A percentile compares a stretch with the other conserved stretches of the same genome.
These are phyloP conservation scores for Lasiosphaeris hirsuta DNA, from an alignment of 495 filamentous ascomycete genomes.

Conservation along the genomic window DNA sequence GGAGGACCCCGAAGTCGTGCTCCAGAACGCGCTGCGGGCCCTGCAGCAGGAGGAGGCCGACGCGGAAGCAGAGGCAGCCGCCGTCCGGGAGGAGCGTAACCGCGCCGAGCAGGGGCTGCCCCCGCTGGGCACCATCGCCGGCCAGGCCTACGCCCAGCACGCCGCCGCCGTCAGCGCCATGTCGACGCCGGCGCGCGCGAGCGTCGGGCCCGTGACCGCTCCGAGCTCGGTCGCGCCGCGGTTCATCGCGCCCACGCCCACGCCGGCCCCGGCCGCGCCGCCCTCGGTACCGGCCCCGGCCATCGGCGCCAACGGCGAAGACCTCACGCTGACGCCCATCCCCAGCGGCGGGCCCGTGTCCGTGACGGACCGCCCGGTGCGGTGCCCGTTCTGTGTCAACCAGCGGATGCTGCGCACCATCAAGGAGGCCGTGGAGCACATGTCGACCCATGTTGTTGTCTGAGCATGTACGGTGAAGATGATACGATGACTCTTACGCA, in stretches of 20 bases:
- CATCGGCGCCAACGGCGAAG: slow-evolving; percentile 21
- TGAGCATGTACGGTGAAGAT: slow-evolving; percentile 14
- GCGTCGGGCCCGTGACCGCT: slow-evolving; percentile 10
- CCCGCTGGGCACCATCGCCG: slow-evolving; percentile 28
- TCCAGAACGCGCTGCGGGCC: slow-evolving; percentile 47
- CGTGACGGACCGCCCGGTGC: slow-evolving; percentile 45
- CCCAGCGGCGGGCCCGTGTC: slow-evolving; percentile 41
- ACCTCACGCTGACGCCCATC: slow-evolving; percentile 50
- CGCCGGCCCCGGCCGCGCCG: neutral
- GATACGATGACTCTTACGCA: no score
- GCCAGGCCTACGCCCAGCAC: slow-evolving; percentile 32
- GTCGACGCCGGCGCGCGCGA: slow-evolving; percentile 18
- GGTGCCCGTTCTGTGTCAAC: slow-evolving; percentile 56
- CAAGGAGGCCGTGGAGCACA: slow-evolving; percentile 57
- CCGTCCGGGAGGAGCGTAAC: slow-evolving; percentile 42
- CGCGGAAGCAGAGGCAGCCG: slow-evolving; percentile 45
- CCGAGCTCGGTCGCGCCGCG: slow-evolving; percentile 2
- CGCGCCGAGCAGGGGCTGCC: slow-evolving; percentile 42
- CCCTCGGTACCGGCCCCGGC: neutral
- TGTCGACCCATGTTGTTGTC: slow-evolving; percentile 56
- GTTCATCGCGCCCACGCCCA: slow-evolving; percentile 22
- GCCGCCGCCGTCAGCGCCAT: slow-evolving; percentile 28
- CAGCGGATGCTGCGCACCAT: slow-evolving; percentile 54
- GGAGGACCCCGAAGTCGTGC: slow-evolving; percentile 49
- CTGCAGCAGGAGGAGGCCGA: slow-evolving; percentile 50